Base-by-base conservation (phyloP, 2,329 filamentous ascomycete genomes). In the Sarocladium kiliense region DNA sequence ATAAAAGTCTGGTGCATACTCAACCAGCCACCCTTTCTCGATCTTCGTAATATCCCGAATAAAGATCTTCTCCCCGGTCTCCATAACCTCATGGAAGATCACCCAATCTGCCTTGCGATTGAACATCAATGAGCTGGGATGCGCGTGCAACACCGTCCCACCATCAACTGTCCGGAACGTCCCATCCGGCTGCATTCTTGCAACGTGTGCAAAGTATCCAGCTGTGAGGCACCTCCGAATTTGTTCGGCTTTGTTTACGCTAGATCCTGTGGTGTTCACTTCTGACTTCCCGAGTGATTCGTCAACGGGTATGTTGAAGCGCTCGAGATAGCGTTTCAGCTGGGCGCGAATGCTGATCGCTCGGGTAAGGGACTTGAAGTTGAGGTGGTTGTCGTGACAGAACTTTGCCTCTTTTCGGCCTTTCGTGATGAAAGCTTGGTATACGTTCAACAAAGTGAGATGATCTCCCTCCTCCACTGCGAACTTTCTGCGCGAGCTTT, bases 61-160 rank as follows among this genome's bases (percentile, higher is more conserved):
- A 67, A 87, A 97, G 0, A 83, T 91, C 77, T 97, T 97, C 60
- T 82, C 84, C 10, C 87, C 84, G 3, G 89, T 95, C 74, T 97
- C 90, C 78, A 96, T 84, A 36, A 96, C 84, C 72, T 97, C 93
- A 64, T 95, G 88, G 66, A 97, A 99, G 32, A 99, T 81, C 10
- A 97, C 91, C 91, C 93, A 97, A 60, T 97, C 91, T 11, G 91
- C 91, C 74, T 95, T 97, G 56, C 92, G 85, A 70, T 96, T 96
- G 76, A 97, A 97, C 85, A 97, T 91, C 62, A 97, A 74, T 37
- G 89, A 95, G 65, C 85, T 96, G 1, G 94, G 94, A 71, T 99
- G 94, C 21, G 91, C 91, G 74, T 96, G 82, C 54, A 97, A 76
- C 3, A 85, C 81, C 53, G 87, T 87, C 37, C 84, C 85, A 27